Evolutionary conservation across 805 yeast genomes (phyloP).

Genomic region (Lipomyces chichibuensis): DNA sequence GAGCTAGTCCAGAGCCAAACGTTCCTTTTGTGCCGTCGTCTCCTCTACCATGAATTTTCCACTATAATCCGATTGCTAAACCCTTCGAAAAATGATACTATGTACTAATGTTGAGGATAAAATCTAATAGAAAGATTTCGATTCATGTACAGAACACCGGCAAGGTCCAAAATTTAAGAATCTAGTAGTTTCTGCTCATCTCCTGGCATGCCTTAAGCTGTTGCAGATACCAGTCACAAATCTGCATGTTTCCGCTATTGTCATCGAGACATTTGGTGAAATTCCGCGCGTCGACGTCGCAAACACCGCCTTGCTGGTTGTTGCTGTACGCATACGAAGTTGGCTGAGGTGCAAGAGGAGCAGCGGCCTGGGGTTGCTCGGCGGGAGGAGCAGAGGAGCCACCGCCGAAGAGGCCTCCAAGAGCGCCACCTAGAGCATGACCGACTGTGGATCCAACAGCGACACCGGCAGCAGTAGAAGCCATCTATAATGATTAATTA

Average conservation of each 20-base stretch:
- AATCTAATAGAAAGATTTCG: neutral
- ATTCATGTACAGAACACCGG: neutral
- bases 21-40: neutral
- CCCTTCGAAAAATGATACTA: neutral
- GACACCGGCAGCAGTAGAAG: conserved; percentile 98
- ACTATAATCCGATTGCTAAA: neutral
- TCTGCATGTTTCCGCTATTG: conserved; percentile 93
- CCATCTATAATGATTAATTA: conserved; percentile 64
- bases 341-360: conserved; percentile 48
- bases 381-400: conserved; percentile 60
- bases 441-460: conserved; percentile 98
- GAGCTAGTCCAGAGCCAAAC: neutral
- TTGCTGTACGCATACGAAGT: conserved; percentile 46
- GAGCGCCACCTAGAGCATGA: conserved; percentile 94
- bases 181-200: conserved; percentile 79
- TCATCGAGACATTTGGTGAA: conserved; percentile 95
- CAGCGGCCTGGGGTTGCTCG: conserved; percentile 53
- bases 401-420: conserved; percentile 87
- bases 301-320: conserved; percentile 56
- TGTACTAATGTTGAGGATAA: neutral
- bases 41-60: neutral
- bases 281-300: conserved; percentile 92
- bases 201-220: conserved; percentile 97
- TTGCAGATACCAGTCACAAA: conserved; percentile 95
- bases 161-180: conserved; percentile 1